Evolutionary conservation across 345 rosid genomes (phyloP), one percentile per base, ranked within the genome.

Genomic region (Gossypium anomalum): DNA sequence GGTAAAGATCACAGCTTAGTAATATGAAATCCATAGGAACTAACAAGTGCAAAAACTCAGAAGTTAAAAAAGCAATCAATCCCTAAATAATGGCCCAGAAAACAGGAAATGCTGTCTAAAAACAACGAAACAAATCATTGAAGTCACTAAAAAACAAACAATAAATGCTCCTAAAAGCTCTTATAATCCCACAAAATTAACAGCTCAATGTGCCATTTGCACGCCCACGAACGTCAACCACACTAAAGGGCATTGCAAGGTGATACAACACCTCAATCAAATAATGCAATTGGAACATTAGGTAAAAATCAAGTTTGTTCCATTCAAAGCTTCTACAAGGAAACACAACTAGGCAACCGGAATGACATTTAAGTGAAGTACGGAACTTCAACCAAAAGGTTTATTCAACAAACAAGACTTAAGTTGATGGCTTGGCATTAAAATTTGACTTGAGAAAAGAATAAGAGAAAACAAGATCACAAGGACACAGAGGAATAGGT

Each of bases 181-280:
- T 29, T 38, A 53, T 34, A 52, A 70, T 19, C 61, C 57, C 14
- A 20, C 48, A 70, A 55, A 70, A 16, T n/a, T 70, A 53, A 34
- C 29, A 70, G 15, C 5, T 49, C 44, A 68, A 68, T 22, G 74
- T n/a, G 27, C 27, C 49, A 71, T 71, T 25, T 69, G 23, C 25
- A 69, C 8, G 59, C 14, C 14, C 58, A 3, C 7, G 23, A 49
- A 49, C 23, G 4, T 47, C 71, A 16, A 49, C 44, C 13, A 2
- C 20, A 29, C 15, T 16, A 25, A 16, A 2, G 23, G 22, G 7
- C 27, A 49, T 12, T 19, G n/a, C 4, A 69, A 69, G 59, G 59
- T 14, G n/a, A 51, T 25, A 17, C 14, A 49, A 16, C 25, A 51
- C 59, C 72, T 27, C 72, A 69, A 27, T 49, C 23, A 51, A 25